phyloP scores from a whole-genome alignment of 176 grass and related monocot genomes.

The Olyra latifolia region DNA sequence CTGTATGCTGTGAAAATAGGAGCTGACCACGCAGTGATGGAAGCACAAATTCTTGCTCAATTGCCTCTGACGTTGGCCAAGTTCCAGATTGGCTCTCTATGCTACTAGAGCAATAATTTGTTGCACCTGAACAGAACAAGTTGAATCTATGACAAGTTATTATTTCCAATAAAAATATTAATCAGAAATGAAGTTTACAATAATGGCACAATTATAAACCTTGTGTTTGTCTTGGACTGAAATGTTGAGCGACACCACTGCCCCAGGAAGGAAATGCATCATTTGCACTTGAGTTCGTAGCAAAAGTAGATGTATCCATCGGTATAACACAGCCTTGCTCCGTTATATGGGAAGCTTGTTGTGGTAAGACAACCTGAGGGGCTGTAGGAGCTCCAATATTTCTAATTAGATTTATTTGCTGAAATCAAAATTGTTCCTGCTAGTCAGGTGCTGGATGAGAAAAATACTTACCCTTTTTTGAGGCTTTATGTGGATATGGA shows the following conservation, averaged over 20 bases:
- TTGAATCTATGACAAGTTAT: constrained; percentile 16
- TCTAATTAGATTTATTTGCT: constrained; percentile 2
- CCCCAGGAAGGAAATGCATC: constrained; percentile 36
- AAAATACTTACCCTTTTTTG: constrained; percentile 49
- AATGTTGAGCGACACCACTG: constrained; percentile 30
- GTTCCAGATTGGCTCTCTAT: constrained; percentile 55
- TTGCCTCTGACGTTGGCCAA: constrained; percentile 50
- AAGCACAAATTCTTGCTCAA: constrained; percentile 54
- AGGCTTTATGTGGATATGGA: constrained; percentile 95
- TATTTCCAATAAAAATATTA: neutral
- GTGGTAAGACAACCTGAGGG: constrained; percentile 26
- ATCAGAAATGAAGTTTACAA: neutral
- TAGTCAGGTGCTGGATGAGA: neutral
- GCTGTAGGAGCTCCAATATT: constrained; percentile 10
- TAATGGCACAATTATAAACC: constrained; percentile 32
- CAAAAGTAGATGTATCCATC: constrained; percentile 34
- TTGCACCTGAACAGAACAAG: constrained; percentile 22
- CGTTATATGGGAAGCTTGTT: constrained; percentile 43
- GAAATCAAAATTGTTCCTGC: neutral
- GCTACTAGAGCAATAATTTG: constrained; percentile 65
- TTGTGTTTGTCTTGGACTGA: constrained; percentile 43
- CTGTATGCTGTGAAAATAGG: neutral
- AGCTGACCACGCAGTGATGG: constrained; percentile 53
- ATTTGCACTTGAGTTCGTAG: constrained; percentile 33
- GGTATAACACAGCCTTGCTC: constrained; percentile 44